Base-by-base conservation (phyloP, 2,329 filamentous ascomycete species). In the Cryphonectria japonica region DNA sequence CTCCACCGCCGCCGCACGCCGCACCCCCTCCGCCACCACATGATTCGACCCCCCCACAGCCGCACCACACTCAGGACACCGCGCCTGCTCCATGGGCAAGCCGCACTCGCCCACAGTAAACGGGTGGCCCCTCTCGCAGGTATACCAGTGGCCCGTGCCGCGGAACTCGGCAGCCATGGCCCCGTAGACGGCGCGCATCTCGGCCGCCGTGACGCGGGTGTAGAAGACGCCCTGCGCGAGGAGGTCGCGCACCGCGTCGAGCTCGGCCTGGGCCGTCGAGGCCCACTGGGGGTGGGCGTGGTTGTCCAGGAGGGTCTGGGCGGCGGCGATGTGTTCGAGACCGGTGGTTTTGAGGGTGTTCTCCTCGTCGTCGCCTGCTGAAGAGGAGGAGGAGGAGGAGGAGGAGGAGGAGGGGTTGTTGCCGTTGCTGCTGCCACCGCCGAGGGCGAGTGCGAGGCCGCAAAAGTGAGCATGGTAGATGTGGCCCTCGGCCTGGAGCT, bases 71-170 rank as follows among this genome's bases (percentile, higher is more conserved):
- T 92, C 85, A 0, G 91, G 89, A 74, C 91, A 93, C 1, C 78
- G 78, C 1, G 89, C 85, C 26, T 76, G 69, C 77, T 93, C 72
- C 88, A 91, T 91, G 0, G 90, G 87, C 84, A 88, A 87, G 1
- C 90, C 90, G 75, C 90, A 92, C 72, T 92, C 88, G 0, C 89
- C 89, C 43, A 92, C 83, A 0, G 89, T 88, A 73, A 92, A 91
- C 2, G 87, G 85, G 76, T 91, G 87, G 1, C 85, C 84, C 70
- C 89, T 88, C 34, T 73, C 78, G 73, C 88, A 91, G 0, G 79
- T 82, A 77, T 91, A 91, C 89, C 89, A 91, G 73, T 90, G 87
- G 0, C 89, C 89, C 0, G 84, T 88, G 0, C 85, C 84, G 0
- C 67, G 72, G 52, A 88, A 85, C 72, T 86, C 85, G 0, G 64